Conservation (phyloP, 73 alveolate genomes). For the Effrenium voratum region DNA sequence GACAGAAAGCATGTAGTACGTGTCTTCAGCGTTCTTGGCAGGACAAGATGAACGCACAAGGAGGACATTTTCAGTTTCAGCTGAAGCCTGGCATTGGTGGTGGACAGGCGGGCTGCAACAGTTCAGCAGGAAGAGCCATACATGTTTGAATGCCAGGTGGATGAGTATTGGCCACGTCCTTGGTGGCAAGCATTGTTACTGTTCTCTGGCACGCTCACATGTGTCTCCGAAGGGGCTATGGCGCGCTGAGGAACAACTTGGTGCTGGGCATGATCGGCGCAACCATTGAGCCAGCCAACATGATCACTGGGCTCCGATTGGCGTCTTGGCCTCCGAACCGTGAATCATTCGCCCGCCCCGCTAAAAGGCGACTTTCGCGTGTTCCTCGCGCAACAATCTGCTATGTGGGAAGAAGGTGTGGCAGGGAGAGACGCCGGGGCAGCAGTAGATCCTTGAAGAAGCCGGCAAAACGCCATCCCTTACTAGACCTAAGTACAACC, state of each 20-base stretch:
- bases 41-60: conserved; percentile 89
- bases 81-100: conserved; percentile 81
- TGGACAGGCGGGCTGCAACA: conserved; percentile 38
- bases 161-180: conserved; percentile 87
- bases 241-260: conserved; percentile 52
- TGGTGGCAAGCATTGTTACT: background rate
- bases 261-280: conserved; percentile 93
- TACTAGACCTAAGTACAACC: no score
- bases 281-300: conserved; percentile 87
- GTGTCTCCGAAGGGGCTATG: background rate
- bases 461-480: no score
- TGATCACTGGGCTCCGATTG: conserved; percentile 88
- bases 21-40: background rate
- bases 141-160: conserved; percentile 33
- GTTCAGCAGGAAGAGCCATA: background rate
- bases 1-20: no score
- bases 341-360: background rate
- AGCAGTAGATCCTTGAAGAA: no score
- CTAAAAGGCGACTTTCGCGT: no score
- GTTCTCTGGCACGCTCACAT: background rate
- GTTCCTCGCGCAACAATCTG: no score
- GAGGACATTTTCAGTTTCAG: conserved; percentile 90
- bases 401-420: no score
- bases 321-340: background rate
- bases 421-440: no score